Conservation (phyloP, 345 rosid species). For the Boechera stricta region DNA sequence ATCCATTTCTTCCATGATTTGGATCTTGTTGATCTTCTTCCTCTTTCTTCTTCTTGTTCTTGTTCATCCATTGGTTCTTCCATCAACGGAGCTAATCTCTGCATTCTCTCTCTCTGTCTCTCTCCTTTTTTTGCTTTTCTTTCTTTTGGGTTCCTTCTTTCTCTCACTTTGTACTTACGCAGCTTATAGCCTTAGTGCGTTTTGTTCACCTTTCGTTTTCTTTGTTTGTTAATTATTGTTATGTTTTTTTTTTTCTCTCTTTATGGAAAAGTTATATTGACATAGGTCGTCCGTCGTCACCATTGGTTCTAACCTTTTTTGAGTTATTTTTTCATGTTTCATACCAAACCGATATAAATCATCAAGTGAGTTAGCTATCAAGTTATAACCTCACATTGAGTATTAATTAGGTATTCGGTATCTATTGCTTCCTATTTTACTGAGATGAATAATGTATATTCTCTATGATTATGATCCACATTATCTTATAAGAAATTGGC, state of each 20-base stretch:
- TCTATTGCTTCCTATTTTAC: not conserved
- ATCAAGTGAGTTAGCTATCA: not conserved
- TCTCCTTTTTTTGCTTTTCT: not conserved
- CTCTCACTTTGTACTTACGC: conserved; percentile 37
- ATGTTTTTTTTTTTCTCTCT: conserved; percentile 31
- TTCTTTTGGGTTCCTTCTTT: conserved; percentile 13
- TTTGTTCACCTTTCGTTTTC: conserved; percentile 51
- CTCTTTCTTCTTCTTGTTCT: conserved; percentile 37
- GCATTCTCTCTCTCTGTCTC: conserved; percentile 44
- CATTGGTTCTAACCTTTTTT: conserved; percentile 3
- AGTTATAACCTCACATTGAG: conserved; percentile 2
- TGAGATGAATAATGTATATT: not conserved
- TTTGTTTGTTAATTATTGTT: conserved; percentile 48
- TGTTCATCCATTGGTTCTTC: conserved; percentile 76
- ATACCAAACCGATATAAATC: not conserved
- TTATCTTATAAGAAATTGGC: not conserved
- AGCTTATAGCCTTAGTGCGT: conserved; percentile 50
- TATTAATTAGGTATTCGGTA: not conserved
- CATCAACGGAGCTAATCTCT: conserved; percentile 77
- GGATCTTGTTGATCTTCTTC: conserved; percentile 34
- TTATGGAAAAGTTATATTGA: conserved; percentile 30
- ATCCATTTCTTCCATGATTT: conserved; percentile 79
- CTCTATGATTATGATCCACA: not conserved
- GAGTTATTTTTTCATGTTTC: conserved; percentile 1
- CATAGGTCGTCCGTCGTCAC: conserved; percentile 38